phyloP scores from a whole-genome alignment of 2,329 filamentous ascomycete species.

The Xylariaceae sp. region DNA sequence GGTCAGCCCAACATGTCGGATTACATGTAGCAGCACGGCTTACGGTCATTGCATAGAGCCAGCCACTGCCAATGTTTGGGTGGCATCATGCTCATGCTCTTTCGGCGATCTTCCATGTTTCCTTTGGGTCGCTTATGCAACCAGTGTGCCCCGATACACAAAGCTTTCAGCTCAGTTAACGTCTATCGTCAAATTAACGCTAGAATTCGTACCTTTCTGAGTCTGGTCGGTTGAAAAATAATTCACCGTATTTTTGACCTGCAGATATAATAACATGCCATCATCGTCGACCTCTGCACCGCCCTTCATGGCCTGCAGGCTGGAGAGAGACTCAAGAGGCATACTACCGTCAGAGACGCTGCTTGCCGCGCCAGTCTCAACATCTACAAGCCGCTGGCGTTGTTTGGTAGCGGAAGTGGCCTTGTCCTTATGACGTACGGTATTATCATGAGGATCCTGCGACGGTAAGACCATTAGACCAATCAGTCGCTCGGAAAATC shows the following conservation, averaged over 20 bases:
- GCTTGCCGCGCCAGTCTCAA: constrained; percentile 20
- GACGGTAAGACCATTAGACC: constrained; percentile 51
- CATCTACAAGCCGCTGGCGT: constrained; percentile 15
- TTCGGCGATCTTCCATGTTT: constrained; percentile 25
- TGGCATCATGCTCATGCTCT: constrained; percentile 36
- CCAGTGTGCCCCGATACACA: constrained; percentile 71
- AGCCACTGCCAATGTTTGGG: constrained; percentile 67
- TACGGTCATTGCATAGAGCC: constrained; percentile 63
- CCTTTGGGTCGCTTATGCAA: constrained; percentile 41
- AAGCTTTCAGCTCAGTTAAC: constrained; percentile 42
- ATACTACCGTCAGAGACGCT: constrained; percentile 6
- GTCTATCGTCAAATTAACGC: background rate
- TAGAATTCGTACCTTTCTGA: constrained; percentile 47
- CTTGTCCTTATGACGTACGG: constrained; percentile 13
- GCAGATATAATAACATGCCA: constrained; percentile 40
- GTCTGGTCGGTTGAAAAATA: constrained; percentile 73
- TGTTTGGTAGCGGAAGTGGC: constrained; percentile 8
- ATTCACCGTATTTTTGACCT: constrained; percentile 71
- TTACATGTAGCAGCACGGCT: constrained; percentile 12
- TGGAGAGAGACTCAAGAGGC: constrained; percentile 8
- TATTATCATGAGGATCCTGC: constrained; percentile 8
- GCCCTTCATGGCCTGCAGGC: constrained; percentile 5
- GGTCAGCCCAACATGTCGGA: constrained; percentile 18
- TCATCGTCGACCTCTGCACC: constrained; percentile 15
- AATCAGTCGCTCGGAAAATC: constrained; percentile 64